Evolutionary conservation across 2,329 filamentous ascomycete species (phyloP).

Genomic region (Cercospora citrullina): DNA sequence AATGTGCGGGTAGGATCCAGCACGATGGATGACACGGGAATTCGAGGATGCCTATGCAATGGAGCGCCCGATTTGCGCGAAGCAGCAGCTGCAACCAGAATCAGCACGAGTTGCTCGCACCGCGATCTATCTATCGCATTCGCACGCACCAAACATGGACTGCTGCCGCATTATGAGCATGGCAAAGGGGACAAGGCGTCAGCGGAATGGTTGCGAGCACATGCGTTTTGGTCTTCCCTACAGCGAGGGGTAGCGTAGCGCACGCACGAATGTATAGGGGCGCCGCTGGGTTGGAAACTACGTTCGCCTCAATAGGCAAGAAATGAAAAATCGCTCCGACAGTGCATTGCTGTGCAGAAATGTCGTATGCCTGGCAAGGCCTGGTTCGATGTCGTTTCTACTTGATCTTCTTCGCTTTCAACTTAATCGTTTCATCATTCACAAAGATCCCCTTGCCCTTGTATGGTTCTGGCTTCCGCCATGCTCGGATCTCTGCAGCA

Average conservation of each 20-base stretch:
- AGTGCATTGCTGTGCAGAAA: neutral
- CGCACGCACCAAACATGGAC: neutral
- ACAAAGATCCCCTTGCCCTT: slow-evolving; percentile 99
- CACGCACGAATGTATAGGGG: neutral
- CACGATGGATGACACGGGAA: neutral
- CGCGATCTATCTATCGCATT: neutral
- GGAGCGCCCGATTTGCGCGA: neutral
- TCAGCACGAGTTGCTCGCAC: neutral
- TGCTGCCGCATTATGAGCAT: neutral
- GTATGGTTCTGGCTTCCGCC: slow-evolving; percentile 93
- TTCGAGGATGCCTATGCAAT: neutral
- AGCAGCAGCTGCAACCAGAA: neutral
- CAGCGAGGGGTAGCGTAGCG: neutral
- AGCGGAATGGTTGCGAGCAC: neutral
- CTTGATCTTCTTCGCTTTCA: slow-evolving; percentile 83
- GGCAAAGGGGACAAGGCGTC: neutral
- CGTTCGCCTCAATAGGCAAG: neutral
- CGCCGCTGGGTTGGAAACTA: neutral
- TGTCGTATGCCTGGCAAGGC: neutral
- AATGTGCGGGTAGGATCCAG: neutral
- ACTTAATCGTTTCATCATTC: slow-evolving; percentile 93
- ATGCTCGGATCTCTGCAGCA: slow-evolving; percentile 81
- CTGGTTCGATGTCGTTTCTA: slow-evolving; percentile 31
- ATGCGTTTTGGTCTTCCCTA: neutral
- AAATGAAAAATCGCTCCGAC: neutral